Evolutionary conservation across 495 filamentous ascomycete species (phyloP).

Genomic region (Acidiella bohemica): DNA sequence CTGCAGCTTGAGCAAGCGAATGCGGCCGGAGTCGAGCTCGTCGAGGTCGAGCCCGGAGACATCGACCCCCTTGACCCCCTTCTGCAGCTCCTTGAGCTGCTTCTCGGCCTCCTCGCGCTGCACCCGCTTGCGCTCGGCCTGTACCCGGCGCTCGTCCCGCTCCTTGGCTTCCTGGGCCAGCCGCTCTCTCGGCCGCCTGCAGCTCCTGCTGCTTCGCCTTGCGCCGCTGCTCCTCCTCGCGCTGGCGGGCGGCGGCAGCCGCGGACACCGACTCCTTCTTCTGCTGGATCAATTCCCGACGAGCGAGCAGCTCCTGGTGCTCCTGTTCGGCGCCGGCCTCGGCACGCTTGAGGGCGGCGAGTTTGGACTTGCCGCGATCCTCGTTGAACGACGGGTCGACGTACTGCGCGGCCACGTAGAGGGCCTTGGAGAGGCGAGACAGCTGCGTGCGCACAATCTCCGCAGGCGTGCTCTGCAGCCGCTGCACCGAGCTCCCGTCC

Average conservation of each 20-base stretch:
- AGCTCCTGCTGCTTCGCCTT: slow-evolving; percentile 69
- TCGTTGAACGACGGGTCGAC: slow-evolving; percentile 82
- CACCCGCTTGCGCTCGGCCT: slow-evolving; percentile 81
- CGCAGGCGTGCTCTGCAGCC: slow-evolving; percentile 90
- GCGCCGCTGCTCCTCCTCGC: slow-evolving; percentile 80
- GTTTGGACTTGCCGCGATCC: slow-evolving; percentile 62
- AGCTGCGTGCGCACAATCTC: slow-evolving; percentile 96
- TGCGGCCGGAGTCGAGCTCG: slow-evolving; percentile 73
- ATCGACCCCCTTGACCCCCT: slow-evolving; percentile 63
- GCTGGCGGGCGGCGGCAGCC: slow-evolving; percentile 70
- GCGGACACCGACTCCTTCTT: slow-evolving; percentile 88
- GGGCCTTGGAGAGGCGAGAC: slow-evolving; percentile 74
- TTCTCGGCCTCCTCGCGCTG: slow-evolving; percentile 89
- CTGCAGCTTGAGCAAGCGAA: slow-evolving; percentile 85
- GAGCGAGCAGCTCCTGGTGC: slow-evolving; percentile 73
- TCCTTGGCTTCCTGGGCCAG: slow-evolving; percentile 81
- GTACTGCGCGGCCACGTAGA: slow-evolving; percentile 87
- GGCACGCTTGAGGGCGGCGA: slow-evolving; percentile 64
- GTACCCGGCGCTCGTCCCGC: slow-evolving; percentile 75
- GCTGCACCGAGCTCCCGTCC: slow-evolving; percentile 75
- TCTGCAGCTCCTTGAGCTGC: slow-evolving; percentile 86
- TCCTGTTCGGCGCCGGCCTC: slow-evolving; percentile 80
- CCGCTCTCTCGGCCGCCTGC: slow-evolving; percentile 73
- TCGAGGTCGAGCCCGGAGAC: slow-evolving; percentile 62
- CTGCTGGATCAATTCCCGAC: slow-evolving; percentile 84